Evolutionary conservation across 2,329 filamentous ascomycete species (phyloP), one percentile per base, ranked within the genome.

Genomic region (Claviceps digitariae): DNA sequence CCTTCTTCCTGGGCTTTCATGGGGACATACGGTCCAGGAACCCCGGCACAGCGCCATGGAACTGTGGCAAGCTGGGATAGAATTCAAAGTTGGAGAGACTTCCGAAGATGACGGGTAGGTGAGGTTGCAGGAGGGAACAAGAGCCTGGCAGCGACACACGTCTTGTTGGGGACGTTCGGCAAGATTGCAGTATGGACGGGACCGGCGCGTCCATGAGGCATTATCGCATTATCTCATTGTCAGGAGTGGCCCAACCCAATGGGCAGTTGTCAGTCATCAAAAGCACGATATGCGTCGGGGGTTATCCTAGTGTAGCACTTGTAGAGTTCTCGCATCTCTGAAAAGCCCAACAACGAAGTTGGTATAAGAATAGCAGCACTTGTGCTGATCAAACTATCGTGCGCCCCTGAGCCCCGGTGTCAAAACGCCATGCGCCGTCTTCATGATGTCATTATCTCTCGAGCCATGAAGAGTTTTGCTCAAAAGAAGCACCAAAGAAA

Each of bases 31-130:
- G 10, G 25, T 17, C 17, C 36, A 36, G 12, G 48, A 51, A 31
- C 29, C 34, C 13, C 20, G 44, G 27, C 41, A 45, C 10, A 48
- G 48, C n/a, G 53, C 53, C 38, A 53, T 54, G 1, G 51, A 54
- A 36, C 52, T 51, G 45, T 55, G 50, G 50, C 53, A 53, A 46
- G 50, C 40, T 21, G 45, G 53, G 31, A 31, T 45, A 46, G 43
- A 45, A 2, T 25, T 27, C 2, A 29, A 34, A 23, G 15, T 44
- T 17, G 7, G 31, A 40, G 25, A 29, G 41, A 25, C 53, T 15
- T 25, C 13, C 20, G 21, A 54, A 50, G 50, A 51, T 50, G 43
- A 49, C 8, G 43, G 13, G 1, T 27, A 12, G 9, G 10, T 44
- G 34, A 44, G 25, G 15, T 17, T 25, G 21, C 15, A 12, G n/a